Conservation (phyloP, 169 alveolate species). For the Plasmodium relictum region DNA sequence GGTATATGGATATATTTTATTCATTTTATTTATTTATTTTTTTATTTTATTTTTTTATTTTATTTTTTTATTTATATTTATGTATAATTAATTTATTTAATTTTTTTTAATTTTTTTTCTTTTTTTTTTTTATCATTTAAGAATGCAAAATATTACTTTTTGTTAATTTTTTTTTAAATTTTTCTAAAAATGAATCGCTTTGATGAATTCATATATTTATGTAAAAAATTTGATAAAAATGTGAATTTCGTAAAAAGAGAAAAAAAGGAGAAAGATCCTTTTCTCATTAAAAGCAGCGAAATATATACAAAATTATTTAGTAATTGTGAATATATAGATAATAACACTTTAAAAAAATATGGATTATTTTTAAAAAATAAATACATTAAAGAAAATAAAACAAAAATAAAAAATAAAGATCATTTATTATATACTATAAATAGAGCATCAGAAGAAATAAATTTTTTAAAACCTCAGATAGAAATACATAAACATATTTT, state of each 20-base stretch:
- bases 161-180: neutral
- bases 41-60: too few species aligned
- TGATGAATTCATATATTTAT: conserved; percentile 49
- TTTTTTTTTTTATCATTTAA: neutral
- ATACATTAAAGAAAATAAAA: conserved; percentile 23
- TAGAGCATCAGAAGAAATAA: conserved; percentile 41
- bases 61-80: too few species aligned
- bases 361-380: conserved; percentile 11
- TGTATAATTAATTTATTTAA: neutral
- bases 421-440: conserved; percentile 51
- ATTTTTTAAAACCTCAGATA: conserved; percentile 20
- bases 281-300: conserved; percentile 47
- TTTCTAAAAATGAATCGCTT: conserved; percentile 43
- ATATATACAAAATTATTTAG: conserved; percentile 44
- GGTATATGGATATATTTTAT: too few species aligned
- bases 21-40: too few species aligned
- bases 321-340: conserved; percentile 64
- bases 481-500: conserved; percentile 42
- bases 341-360: conserved; percentile 27
- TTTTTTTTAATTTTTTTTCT: neutral
- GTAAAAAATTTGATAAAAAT: conserved; percentile 45
- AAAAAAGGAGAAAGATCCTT: conserved; percentile 27
- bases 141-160: neutral
- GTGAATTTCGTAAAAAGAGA: conserved; percentile 3
- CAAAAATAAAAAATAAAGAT: conserved; percentile 40